A percentile compares a stretch with the other conserved stretches of the same genome.
Conservation (phyloP, 305 asterid species). For the Rubia peregrina region DNA sequence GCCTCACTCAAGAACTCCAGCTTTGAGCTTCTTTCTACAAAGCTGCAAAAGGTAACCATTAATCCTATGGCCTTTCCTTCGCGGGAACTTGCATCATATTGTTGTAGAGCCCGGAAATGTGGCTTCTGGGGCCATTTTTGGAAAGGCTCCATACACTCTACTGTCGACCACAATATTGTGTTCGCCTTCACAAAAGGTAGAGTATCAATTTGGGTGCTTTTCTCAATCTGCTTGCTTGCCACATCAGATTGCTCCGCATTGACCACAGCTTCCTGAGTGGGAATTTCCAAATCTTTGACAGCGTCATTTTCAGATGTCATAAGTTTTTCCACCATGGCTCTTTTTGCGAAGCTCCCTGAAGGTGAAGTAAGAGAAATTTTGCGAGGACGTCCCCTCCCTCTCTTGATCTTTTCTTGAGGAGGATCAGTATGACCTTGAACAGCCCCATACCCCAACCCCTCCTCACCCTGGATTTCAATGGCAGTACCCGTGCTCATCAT, state of each 20-base stretch:
- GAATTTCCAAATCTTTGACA: constrained; percentile 22
- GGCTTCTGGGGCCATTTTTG: constrained; percentile 62
- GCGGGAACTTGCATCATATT: constrained; percentile 47
- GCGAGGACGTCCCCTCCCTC: neutral
- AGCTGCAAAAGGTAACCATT: constrained; percentile 54
- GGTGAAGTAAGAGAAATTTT: constrained; percentile 2
- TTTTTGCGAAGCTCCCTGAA: constrained; percentile 24
- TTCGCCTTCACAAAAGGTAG: constrained; percentile 59
- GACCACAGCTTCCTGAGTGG: constrained; percentile 21
- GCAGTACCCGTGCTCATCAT: neutral
- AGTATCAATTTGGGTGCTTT: constrained; percentile 28
- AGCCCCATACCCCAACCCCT: neutral
- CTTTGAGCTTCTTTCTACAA: constrained; percentile 43
- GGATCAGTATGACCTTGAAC: neutral
- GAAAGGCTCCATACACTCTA: constrained; percentile 74
- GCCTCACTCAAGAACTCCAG: constrained; percentile 37
- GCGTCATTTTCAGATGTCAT: constrained; percentile 15
- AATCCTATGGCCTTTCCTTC: constrained; percentile 75
- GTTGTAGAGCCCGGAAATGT: constrained; percentile 57
- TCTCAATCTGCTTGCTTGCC: constrained; percentile 4
- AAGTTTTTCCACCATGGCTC: constrained; percentile 23
- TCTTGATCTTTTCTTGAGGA: neutral
- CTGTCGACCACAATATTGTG: constrained; percentile 47
- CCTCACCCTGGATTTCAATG: too few species aligned
- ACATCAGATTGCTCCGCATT: neutral